Percentiles rank a stretch among this genome's conserved stretches.
These are phyloP conservation scores for Calamus simplicifolius DNA, from an alignment of 176 grass and related monocot genomes.

Conservation along the genomic window DNA sequence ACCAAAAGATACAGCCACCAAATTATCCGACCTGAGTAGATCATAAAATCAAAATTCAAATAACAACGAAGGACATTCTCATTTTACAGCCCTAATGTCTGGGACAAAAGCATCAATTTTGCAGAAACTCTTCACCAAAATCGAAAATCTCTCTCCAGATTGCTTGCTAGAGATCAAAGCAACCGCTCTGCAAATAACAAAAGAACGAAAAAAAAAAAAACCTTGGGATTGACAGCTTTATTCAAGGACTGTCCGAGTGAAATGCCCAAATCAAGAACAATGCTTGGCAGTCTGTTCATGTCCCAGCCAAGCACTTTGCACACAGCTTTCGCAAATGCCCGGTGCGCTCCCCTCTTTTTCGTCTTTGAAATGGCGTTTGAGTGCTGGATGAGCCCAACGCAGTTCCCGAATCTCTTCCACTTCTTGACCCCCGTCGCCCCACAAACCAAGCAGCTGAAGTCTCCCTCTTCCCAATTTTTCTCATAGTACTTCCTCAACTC, in stretches of 20 bases:
- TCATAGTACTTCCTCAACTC: constrained; percentile 42
- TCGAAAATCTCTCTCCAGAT: too few relatives aligned
- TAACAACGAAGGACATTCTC: too few relatives aligned
- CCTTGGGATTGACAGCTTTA: not conserved
- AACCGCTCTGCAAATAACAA: too few relatives aligned
- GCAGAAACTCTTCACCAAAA: too few relatives aligned
- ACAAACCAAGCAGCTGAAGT: constrained; percentile 67
- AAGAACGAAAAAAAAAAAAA: not conserved
- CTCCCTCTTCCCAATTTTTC: constrained; percentile 26
- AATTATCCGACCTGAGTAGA: too few relatives aligned
- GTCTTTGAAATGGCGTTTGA: constrained; percentile 17
- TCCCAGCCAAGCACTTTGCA: constrained; percentile 64
- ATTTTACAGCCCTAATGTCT: too few relatives aligned
- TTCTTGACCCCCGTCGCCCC: constrained; percentile 19
- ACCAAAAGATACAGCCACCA: too few relatives aligned
- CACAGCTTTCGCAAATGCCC: constrained; percentile 36
- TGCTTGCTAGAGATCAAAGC: too few relatives aligned
- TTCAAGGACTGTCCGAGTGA: constrained; percentile 25
- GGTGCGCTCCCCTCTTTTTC: constrained; percentile 34
- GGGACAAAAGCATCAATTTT: too few relatives aligned
- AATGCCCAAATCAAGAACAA: constrained; percentile 30
- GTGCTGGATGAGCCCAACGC: constrained; percentile 46
- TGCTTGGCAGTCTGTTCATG: constrained; percentile 28
- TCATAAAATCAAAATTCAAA: too few relatives aligned
- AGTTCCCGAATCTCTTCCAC: constrained; percentile 28